Conservation (phyloP, 306 rosid species). For the Cicer bijugum region DNA sequence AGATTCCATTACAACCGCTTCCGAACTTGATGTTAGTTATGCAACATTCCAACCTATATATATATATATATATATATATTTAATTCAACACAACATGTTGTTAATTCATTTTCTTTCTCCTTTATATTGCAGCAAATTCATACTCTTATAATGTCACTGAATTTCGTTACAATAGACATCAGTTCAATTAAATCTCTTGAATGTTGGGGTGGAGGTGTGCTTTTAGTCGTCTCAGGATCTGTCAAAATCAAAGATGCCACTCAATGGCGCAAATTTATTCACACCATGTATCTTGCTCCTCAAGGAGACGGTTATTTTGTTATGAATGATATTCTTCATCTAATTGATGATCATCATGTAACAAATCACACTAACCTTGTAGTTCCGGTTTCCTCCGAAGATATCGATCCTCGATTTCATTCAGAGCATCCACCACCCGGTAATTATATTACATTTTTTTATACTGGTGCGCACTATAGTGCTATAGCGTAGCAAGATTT, state of each 20-base stretch:
- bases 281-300: not conserved
- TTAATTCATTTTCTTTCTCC: too few relatives aligned
- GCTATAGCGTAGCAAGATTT: too few relatives aligned
- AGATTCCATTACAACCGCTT: not conserved
- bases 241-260: not conserved
- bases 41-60: too few relatives aligned
- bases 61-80: too few relatives aligned
- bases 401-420: not conserved
- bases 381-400: not conserved
- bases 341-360: not conserved
- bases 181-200: not conserved
- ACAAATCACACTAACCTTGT: not conserved
- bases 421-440: not conserved
- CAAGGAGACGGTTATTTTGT: not conserved
- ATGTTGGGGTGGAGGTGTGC: not conserved
- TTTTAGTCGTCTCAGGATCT: not conserved
- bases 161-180: not conserved
- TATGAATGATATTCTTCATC: constrained; percentile 1
- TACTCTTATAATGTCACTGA: not conserved
- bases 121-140: not conserved
- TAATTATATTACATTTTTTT: too few relatives aligned
- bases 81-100: too few relatives aligned
- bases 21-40: too few relatives aligned
- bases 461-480: too few relatives aligned
- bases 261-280: not conserved